These are phyloP conservation scores for Trichosporon coremiiforme DNA, from an alignment of 1,284 basidiomycete genomes.

Conservation along the genomic window DNA sequence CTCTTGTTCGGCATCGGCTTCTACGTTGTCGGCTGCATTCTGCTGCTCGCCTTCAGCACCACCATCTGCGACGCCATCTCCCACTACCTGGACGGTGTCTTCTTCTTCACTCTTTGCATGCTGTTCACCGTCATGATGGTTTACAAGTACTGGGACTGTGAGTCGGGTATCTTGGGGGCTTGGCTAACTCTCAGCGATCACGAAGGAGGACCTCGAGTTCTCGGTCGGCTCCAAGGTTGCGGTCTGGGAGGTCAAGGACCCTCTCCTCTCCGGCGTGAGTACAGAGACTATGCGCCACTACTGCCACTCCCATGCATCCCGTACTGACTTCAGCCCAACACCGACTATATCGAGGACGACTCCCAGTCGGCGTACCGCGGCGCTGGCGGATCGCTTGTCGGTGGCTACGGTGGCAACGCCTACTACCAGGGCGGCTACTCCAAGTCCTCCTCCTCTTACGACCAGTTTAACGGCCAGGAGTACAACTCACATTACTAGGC, in stretches of 20 bases:
- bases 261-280: conserved; percentile 64
- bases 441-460: conserved; percentile 28
- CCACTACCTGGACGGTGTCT: conserved; percentile 94
- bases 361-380: conserved; percentile 63
- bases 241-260: conserved; percentile 98
- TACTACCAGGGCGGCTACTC: conserved; percentile 56
- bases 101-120: conserved; percentile 95
- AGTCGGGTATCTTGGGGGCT: no score
- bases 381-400: conserved; percentile 65
- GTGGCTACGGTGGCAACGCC: conserved; percentile 70
- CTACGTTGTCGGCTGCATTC: conserved; percentile 81
- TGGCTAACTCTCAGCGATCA: conserved; percentile 64
- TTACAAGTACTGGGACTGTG: conserved; percentile 96
- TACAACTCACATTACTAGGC: conserved; percentile 33
- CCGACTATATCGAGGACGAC: conserved; percentile 66
- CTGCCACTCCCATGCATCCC: no score
- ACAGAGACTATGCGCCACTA: neutral
- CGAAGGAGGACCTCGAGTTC: conserved; percentile 97
- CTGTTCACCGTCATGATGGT: conserved; percentile 99
- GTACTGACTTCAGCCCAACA: conserved; percentile 42
- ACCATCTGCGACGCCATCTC: conserved; percentile 93
- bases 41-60: conserved; percentile 90
- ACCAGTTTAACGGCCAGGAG: conserved; percentile 31
- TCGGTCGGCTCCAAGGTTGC: conserved; percentile 94
- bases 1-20: conserved; percentile 81